phyloP scores from a whole-genome alignment of 495 filamentous ascomycete species.

The Podospora sp. region DNA sequence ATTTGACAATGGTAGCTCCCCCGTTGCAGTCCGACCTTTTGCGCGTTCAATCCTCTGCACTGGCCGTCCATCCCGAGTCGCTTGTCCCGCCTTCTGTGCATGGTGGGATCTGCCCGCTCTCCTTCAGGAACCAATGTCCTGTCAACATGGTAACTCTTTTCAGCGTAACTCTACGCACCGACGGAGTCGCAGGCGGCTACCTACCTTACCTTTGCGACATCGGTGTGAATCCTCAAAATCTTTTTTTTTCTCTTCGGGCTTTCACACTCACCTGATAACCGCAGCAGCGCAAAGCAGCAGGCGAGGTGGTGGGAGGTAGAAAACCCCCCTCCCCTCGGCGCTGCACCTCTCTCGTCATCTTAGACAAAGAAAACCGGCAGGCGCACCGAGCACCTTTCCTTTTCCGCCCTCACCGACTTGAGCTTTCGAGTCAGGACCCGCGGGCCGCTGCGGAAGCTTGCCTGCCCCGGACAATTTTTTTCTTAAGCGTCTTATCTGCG shows the following conservation, averaged over 20 bases:
- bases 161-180: neutral
- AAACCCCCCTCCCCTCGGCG: no score
- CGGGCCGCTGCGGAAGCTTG: no score
- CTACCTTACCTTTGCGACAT: neutral
- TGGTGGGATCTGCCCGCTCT: neutral
- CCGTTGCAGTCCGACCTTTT: neutral
- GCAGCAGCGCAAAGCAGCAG: no score
- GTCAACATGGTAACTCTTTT: neutral
- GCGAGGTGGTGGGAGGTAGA: no score
- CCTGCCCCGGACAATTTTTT: no score
- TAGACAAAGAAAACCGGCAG: no score
- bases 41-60: neutral
- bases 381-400: no score
- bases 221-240: neutral
- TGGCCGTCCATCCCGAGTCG: neutral
- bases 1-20: neutral
- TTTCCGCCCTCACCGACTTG: no score
- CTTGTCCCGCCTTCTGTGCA: neutral
- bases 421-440: no score
- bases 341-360: no score
- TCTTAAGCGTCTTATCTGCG: neutral
- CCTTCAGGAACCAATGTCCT: neutral
- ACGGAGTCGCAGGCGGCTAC: neutral
- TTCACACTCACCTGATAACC: neutral
- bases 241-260: neutral